Base-by-base conservation (phyloP, 2,329 filamentous ascomycete species). In the Diaporthe sp. region DNA sequence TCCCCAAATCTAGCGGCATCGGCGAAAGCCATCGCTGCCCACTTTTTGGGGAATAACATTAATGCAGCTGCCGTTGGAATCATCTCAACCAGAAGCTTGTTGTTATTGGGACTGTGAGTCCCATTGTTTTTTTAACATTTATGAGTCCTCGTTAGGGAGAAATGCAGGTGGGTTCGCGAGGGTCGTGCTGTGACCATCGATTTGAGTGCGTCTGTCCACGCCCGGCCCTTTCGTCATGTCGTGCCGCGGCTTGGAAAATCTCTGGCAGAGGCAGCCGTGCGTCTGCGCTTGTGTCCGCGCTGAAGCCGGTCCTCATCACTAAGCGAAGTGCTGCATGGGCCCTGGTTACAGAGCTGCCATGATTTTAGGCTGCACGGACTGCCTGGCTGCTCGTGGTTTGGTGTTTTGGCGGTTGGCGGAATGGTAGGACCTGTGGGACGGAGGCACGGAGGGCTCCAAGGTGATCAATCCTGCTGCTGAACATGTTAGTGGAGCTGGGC, bases 261-360 rank as follows among this genome's bases (percentile, higher is more conserved):
- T 55, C 51, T 55, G 7, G 53, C 31, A 55, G 49, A 51, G 49
- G 34, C 47, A 65, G 61, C 65, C 49, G 49, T 70, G 65, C 15
- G 22, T 31, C 44, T 55, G 47, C 22, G 34, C 49, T 8, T 22
- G 22, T 51, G 34, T 15, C n/a, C 15, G 49, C 47, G 47, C 63
- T 68, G 63, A 53, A 53, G 63, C 22, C 47, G 15, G 20, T 42
- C 15, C 34, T 53, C 34, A 13, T 70, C 47, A 70, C 22, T 39
- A 68, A 68, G 47, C 63, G 47, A 39, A 22, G 25, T 68, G 47
- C 44, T 25, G 63, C 47, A 42, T 37, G 47, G 63, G 63, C 63
- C 31, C 47, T 22, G 28, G 47, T 28, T 28, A 31, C 28, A 68
- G 44, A 25, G 39, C 37, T 31, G 60, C 60, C 60, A 44, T 51